phyloP scores from a whole-genome alignment of 139 green algal species.

The Auxenochlorella pyrenoidosa region DNA sequence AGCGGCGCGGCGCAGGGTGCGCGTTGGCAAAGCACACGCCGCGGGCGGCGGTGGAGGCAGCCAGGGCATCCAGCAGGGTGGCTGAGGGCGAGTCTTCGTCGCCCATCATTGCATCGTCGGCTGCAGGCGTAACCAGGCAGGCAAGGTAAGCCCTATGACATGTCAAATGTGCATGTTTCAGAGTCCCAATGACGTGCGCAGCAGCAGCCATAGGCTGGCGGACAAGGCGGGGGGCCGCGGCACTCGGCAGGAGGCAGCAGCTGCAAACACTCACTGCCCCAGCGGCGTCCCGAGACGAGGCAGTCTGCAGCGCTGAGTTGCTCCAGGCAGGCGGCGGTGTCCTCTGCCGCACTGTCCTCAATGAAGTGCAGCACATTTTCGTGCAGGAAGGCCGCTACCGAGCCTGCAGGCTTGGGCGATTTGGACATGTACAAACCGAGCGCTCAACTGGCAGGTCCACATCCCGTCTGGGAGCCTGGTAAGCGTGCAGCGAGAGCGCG shows the following conservation, averaged over 20 bases:
- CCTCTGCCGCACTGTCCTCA: constrained; percentile 46
- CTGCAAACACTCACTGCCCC: constrained; percentile 4
- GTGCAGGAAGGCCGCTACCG: constrained; percentile 67
- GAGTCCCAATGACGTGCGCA: too few relatives aligned
- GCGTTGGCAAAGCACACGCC: constrained; percentile 66
- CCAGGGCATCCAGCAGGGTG: constrained; percentile 45
- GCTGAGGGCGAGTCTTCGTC: constrained; percentile 7
- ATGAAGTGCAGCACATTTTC: constrained; percentile 75
- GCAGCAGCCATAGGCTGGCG: too few relatives aligned
- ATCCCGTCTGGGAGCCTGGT: background rate
- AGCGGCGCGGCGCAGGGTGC: constrained; percentile 61
- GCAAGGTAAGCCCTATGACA: too few relatives aligned
- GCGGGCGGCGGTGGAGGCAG: constrained; percentile 53
- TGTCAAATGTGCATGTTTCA: too few relatives aligned
- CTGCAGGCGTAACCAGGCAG: background rate
- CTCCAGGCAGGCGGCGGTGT: constrained; percentile 49
- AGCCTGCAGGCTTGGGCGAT: background rate
- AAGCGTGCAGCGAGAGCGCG: background rate
- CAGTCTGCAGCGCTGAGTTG: constrained; percentile 60
- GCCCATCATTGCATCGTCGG: constrained; percentile 22
- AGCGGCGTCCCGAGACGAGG: background rate
- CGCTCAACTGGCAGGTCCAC: background rate
- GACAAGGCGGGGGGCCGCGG: too few relatives aligned
- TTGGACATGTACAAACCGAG: background rate
- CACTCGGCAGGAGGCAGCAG: background rate